phyloP scores from a whole-genome alignment of 225 moss, liverwort and hornwort species.

The Polytrichum commune region DNA sequence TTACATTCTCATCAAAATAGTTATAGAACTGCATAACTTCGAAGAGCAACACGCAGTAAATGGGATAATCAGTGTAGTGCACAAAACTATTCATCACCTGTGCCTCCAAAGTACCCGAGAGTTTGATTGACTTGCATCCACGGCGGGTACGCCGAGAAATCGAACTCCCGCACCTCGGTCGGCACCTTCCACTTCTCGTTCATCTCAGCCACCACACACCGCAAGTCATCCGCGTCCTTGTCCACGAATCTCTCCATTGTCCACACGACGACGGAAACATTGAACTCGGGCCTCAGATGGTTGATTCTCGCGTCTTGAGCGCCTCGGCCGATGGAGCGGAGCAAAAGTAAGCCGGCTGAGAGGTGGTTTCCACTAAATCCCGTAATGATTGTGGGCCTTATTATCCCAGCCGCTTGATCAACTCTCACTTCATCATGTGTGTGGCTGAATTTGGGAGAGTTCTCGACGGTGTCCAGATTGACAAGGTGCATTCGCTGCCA shows the following conservation, averaged over 20 bases:
- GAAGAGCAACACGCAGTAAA: no score
- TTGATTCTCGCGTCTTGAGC: no score
- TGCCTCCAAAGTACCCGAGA: neutral
- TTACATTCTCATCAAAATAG: no score
- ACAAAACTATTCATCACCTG: neutral
- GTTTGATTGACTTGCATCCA: conserved; percentile 55
- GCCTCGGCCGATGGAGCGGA: no score
- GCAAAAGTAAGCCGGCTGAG: no score
- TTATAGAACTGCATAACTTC: no score
- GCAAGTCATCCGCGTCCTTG: conserved; percentile 22
- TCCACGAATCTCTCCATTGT: conserved; percentile 33
- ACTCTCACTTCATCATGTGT: neutral
- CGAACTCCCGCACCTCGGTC: conserved; percentile 36
- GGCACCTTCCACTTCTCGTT: conserved; percentile 18
- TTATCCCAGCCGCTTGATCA: neutral
- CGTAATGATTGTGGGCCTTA: conserved; percentile 41
- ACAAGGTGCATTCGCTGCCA: conserved; percentile 32
- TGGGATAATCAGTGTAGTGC: no score
- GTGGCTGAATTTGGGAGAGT: conserved; percentile 1
- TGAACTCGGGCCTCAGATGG: conserved; percentile 18
- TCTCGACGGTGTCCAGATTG: conserved; percentile 25
- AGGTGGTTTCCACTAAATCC: conserved; percentile 18
- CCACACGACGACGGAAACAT: conserved; percentile 43
- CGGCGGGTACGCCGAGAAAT: conserved; percentile 36
- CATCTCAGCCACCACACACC: conserved; percentile 41